Evolutionary conservation across 2,329 filamentous ascomycete genomes (phyloP), one percentile per base, ranked within the genome.

Genomic region (Xylaria polymorpha): DNA sequence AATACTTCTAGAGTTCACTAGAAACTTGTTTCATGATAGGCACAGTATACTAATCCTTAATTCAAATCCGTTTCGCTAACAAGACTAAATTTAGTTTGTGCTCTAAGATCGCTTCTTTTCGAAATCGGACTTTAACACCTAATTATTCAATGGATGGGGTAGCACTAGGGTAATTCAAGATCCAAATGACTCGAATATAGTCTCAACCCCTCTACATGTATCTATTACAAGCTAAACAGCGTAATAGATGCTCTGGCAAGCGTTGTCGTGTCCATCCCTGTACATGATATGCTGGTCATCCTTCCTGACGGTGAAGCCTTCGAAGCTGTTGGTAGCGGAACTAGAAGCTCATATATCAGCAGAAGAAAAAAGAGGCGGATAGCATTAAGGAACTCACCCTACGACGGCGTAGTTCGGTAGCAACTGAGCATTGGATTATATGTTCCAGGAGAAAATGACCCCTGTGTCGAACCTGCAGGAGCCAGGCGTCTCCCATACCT

Each of bases 251-350:
- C 62, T 65, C 6, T 12, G 20, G 62, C 62, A 65, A 9, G 35
- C 25, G 35, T 65, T 43, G 22, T 55, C 55, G 44, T 53, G 59
- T 3, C 59, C 59, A 61, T 61, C 53, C 1, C 44, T 41, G 35
- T 53, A 65, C 62, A 65, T 65, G 22, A 59, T 44, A 32, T 65
- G 62, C 43, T 65, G 62, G 62, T 65, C 62, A 53, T 65, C 62
- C 62, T 65, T 65, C 29, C 55, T 48, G 32, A 65, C 50, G 35
- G 55, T 65, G 55, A 65, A 65, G 55, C 46, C 48, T 20, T 65
- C 55, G 20, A 35, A 41, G 44, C 62, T 29, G 53, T 65, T 65
- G 62, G 14, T 51, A 14, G 55, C 62, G 32, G 62, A 58, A 10
- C 62, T 65, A 58, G 14, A 35, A 2, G 9, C 20, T 6, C 10